Evolutionary conservation across 495 filamentous ascomycete genomes (phyloP).

Genomic region (Penicilliopsis zonata): DNA sequence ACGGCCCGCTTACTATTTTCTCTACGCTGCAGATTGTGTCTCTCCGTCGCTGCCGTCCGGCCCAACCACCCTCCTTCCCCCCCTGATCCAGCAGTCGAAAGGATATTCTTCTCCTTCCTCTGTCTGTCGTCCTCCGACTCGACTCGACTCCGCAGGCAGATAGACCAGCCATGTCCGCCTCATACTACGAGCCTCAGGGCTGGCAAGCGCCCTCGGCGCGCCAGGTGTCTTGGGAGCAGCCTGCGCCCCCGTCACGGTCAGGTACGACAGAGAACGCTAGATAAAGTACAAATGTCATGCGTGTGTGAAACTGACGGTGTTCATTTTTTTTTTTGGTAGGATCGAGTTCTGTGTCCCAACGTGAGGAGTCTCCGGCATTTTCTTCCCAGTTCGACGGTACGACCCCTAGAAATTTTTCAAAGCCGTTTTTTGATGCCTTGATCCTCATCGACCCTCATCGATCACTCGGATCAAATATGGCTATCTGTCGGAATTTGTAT

Average conservation of each 20-base stretch:
- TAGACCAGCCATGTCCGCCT: constrained; percentile 67
- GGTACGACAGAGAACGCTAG: constrained; percentile 41
- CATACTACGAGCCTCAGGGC: constrained; percentile 78
- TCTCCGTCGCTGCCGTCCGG: no score
- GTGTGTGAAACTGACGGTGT: constrained; percentile 2
- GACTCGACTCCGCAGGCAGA: no score
- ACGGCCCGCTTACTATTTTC: not conserved
- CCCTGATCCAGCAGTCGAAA: no score
- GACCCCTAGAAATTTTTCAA: constrained; percentile 7
- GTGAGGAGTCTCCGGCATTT: constrained; percentile 72
- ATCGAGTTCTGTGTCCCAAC: constrained; percentile 63
- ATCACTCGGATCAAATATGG: no score
- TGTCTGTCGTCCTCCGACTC: no score
- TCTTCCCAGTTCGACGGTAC: constrained; percentile 86
- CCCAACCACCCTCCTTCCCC: no score
- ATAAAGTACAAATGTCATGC: not conserved
- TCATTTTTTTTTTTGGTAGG: constrained; percentile 34
- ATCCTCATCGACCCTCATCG: not conserved
- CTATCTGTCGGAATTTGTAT: constrained; percentile 1
- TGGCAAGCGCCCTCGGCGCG: constrained; percentile 58
- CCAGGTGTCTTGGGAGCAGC: constrained; percentile 71
- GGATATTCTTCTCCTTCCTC: no score
- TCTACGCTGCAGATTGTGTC: constrained; percentile 2
- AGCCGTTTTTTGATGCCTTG: no score
- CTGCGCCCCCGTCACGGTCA: constrained; percentile 74